phyloP scores from a whole-genome alignment of 192 early-diverging fungal species.

The Hyaloraphidium curvatum region DNA sequence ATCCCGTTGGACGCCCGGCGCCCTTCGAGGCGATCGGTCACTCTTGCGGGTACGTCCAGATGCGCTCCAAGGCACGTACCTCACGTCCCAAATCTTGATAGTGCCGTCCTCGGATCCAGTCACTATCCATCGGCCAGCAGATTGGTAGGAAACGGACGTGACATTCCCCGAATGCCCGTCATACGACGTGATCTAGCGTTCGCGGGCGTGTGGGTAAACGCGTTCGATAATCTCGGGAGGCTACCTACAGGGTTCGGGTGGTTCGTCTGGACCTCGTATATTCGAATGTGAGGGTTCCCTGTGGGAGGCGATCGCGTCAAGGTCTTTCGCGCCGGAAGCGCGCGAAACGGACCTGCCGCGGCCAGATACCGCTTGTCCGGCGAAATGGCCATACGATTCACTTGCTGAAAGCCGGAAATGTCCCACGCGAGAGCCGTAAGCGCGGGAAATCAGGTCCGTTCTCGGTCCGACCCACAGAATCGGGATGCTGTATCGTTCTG shows the following conservation, averaged over 20 bases:
- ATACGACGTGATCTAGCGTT: constrained; percentile 21
- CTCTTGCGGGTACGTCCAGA: no score
- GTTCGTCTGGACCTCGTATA: constrained; percentile 64
- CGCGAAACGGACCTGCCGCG: constrained; percentile 38
- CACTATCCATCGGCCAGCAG: constrained; percentile 35
- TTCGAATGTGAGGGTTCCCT: constrained; percentile 61
- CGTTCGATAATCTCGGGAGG: constrained; percentile 1
- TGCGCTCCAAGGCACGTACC: no score
- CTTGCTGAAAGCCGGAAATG: constrained; percentile 47
- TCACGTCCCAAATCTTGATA: constrained; percentile 38
- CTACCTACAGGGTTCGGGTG: constrained; percentile 49
- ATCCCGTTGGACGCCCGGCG: constrained; percentile 33
- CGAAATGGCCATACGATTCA: constrained; percentile 67
- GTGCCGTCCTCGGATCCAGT: constrained; percentile 36
- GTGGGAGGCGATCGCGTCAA: constrained; percentile 1
- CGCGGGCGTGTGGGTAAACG: not conserved
- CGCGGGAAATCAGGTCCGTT: no score
- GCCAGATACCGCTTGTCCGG: constrained; percentile 73
- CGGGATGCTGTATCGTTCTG: constrained; percentile 3
- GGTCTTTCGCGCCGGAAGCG: not conserved
- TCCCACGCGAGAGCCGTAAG: no score
- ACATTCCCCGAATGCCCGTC: constrained; percentile 37
- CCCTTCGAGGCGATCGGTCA: constrained; percentile 15
- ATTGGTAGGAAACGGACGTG: constrained; percentile 31
- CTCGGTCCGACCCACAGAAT: constrained; percentile 4